A percentile compares a stretch with the other conserved stretches of the same genome.
These are phyloP conservation scores for Hyaloscypha bicolor DNA, from an alignment of 495 filamentous ascomycete species.

Conservation along the genomic window DNA sequence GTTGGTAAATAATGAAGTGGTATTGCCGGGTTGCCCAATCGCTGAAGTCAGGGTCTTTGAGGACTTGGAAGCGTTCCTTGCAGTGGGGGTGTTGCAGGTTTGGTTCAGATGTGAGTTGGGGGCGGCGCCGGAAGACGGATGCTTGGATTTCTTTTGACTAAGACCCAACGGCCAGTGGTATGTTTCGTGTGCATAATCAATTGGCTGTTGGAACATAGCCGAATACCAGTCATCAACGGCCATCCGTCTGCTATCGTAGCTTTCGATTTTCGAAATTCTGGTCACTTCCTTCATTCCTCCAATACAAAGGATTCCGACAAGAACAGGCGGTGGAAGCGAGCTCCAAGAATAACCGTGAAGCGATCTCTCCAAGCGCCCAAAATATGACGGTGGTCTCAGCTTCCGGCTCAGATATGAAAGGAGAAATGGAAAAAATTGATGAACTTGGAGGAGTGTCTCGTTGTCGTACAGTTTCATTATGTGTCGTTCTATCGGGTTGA, in stretches of 20 bases:
- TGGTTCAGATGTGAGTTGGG: no score
- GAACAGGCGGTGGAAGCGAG: constrained; percentile 52
- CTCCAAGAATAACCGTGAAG: constrained; percentile 52
- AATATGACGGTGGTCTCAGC: constrained; percentile 54
- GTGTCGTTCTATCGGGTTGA: constrained; percentile 50
- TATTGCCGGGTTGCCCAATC: neutral
- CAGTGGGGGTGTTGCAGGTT: no score
- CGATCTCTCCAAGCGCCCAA: constrained; percentile 52
- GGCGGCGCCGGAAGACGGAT: constrained; percentile 29
- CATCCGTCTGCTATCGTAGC: constrained; percentile 50
- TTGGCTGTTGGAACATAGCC: constrained; percentile 40
- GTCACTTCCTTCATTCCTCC: constrained; percentile 53
- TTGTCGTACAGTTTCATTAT: constrained; percentile 57
- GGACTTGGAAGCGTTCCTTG: no score
- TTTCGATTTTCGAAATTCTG: constrained; percentile 54
- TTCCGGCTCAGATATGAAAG: constrained; percentile 52
- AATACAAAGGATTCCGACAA: constrained; percentile 50
- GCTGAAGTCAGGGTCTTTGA: no score
- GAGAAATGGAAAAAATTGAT: constrained; percentile 53
- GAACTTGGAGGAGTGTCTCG: constrained; percentile 50
- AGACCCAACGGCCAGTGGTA: constrained; percentile 43
- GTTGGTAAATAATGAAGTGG: neutral
- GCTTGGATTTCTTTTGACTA: constrained; percentile 45
- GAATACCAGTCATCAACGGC: constrained; percentile 53
- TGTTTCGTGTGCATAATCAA: constrained; percentile 37